Percentiles rank a stretch among this genome's conserved stretches.
These are phyloP conservation scores for Phascolomyces articulosus DNA, from an alignment of 371 early-diverging fungal species.

Conservation along the genomic window DNA sequence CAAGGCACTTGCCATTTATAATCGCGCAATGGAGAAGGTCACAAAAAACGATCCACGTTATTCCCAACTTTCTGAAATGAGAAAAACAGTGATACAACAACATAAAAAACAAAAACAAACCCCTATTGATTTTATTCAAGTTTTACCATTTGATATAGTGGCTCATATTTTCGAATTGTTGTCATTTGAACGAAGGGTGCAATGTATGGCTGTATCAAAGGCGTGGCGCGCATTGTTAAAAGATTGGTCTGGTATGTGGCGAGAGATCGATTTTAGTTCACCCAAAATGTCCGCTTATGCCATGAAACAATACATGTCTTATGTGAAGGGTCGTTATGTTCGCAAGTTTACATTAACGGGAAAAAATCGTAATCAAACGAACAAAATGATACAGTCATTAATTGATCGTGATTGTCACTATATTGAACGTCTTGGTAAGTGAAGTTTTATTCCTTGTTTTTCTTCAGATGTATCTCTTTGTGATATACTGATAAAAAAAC, in stretches of 20 bases:
- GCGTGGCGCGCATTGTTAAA: slow-evolving; percentile 33
- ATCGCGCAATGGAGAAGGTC: slow-evolving; percentile 24
- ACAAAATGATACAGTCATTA: slow-evolving; percentile 22
- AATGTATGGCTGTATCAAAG: slow-evolving; percentile 37
- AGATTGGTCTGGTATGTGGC: slow-evolving; percentile 44
- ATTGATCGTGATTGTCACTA: slow-evolving; percentile 38
- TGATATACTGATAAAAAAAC: too few relatives aligned
- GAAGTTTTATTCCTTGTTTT: background rate
- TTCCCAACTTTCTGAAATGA: slow-evolving; percentile 4
- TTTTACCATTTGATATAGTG: slow-evolving; percentile 39
- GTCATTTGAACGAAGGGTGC: slow-evolving; percentile 36
- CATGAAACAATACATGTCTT: slow-evolving; percentile 26
- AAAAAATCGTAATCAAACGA: slow-evolving; percentile 12
- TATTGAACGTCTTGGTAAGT: slow-evolving; percentile 32
- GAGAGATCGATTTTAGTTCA: slow-evolving; percentile 29
- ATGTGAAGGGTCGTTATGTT: slow-evolving; percentile 31
- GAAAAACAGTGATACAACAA: slow-evolving; percentile 8
- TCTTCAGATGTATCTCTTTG: too few relatives aligned
- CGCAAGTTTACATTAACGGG: slow-evolving; percentile 16
- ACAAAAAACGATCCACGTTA: slow-evolving; percentile 25
- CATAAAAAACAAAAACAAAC: background rate
- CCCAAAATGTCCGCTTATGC: slow-evolving; percentile 12
- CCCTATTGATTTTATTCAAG: slow-evolving; percentile 24
- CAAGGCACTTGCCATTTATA: slow-evolving; percentile 24
- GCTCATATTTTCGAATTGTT: slow-evolving; percentile 31